Percentiles rank a stretch among this genome's conserved stretches.
Evolutionary conservation across 2,329 filamentous ascomycete species (phyloP).

Genomic region (Talaromyces sp.): DNA sequence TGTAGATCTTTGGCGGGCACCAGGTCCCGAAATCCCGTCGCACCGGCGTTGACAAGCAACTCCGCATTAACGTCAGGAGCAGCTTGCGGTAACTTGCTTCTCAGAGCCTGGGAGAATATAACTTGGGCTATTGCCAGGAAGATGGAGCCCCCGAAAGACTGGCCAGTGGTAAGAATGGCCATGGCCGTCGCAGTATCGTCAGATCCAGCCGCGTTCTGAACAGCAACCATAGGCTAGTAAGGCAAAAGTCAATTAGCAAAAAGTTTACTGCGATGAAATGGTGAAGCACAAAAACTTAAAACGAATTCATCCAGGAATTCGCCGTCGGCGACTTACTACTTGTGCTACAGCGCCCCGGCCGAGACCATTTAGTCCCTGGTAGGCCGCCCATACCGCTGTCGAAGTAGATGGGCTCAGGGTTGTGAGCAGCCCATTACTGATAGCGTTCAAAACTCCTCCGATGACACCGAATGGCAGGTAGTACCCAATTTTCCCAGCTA

Average conservation of each 20-base stretch:
- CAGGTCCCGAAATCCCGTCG: slow-evolving; percentile 37
- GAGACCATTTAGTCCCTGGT: slow-evolving; percentile 41
- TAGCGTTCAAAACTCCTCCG: slow-evolving; percentile 23
- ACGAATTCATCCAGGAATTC: background rate
- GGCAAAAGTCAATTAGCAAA: slow-evolving; percentile 24
- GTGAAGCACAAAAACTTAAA: too few species aligned
- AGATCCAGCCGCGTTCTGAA: slow-evolving; percentile 32
- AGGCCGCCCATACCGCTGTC: slow-evolving; percentile 43
- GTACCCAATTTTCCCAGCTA: slow-evolving; percentile 28
- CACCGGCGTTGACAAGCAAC: slow-evolving; percentile 37
- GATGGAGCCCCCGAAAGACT: slow-evolving; percentile 61
- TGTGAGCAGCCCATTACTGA: slow-evolving; percentile 39
- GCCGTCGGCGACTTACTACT: slow-evolving; percentile 15
- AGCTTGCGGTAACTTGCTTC: slow-evolving; percentile 45
- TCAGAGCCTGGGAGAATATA: slow-evolving; percentile 61
- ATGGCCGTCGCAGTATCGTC: slow-evolving; percentile 37
- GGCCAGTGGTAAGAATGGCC: slow-evolving; percentile 51
- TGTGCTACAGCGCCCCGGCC: slow-evolving; percentile 34
- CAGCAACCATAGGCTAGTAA: slow-evolving; percentile 36
- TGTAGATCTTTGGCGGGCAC: slow-evolving; percentile 29
- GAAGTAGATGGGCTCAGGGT: slow-evolving; percentile 34
- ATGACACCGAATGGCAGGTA: slow-evolving; percentile 29
- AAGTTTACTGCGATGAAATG: background rate
- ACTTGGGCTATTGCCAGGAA: slow-evolving; percentile 62
- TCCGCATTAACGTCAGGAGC: slow-evolving; percentile 34